Base-by-base conservation (phyloP, 305 asterid species). In the Salvia sclarea region DNA sequence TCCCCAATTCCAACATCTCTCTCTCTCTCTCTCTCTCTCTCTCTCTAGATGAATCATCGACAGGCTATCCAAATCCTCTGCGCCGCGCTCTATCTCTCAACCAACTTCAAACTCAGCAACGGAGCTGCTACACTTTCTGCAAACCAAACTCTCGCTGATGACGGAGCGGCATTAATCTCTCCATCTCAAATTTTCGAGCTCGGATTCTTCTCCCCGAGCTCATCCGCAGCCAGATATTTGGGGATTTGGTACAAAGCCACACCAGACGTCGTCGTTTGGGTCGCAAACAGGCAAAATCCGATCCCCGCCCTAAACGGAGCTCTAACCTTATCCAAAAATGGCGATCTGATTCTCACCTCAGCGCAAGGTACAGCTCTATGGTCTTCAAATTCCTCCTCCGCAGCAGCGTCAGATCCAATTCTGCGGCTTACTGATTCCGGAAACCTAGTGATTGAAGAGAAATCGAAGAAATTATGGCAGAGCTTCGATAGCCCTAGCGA, bases 371-470 rank as follows among this genome's bases (percentile, higher is more conserved):
- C 43, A 14, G n/a, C 3, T 17, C 5, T 63, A 63, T 63, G 56
- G 68, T 44, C 28, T 44, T 63, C 68, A 18, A 44, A 28, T 30
- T 63, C 68, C 68, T n/a, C 56, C 57, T n/a, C n/a, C n/a, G 9
- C 14, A 2, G 28, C 43, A 0, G 17, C n/a, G 2, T n/a, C 56
- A 0, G 8, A 0, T 45, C 68, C 68, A 44, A 0, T 63, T 63
- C 44, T 63, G 41, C 57, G 28, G 5, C 68, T 63, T 8, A 8
- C 28, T 6, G 43, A 44, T 63, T n/a, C 24, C 0, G 68, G 68
- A 44, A 63, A 63, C 43, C 40, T 63, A 16, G 56, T 45, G 14
- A 3, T 63, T 4, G 41, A n/a, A 16, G 68, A 16, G 4, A 44
- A 44, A 14, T 63, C 43, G 11, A n/a, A 2, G 43, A 44, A 8